A percentile compares a stretch with the other conserved stretches of the same genome.
Conservation (phyloP, 169 alveolate genomes). For the Eimeria maxima region DNA sequence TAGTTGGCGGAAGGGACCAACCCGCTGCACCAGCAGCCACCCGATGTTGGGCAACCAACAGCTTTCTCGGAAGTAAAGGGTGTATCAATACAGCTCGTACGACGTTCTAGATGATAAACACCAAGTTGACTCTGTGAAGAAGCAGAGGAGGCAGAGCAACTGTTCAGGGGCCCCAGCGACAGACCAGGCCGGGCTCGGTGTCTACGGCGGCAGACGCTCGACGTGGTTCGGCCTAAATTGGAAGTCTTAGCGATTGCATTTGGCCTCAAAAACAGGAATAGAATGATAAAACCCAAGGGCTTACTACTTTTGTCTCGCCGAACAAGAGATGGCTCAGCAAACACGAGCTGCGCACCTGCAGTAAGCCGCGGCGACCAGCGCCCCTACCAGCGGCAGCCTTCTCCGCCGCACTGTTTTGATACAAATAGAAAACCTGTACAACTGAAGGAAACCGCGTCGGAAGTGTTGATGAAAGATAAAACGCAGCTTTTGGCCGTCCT, state of each 20-base stretch:
- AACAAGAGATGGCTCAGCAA: not conserved
- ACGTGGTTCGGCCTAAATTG: not conserved
- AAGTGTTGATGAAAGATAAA: slow-evolving; percentile 40
- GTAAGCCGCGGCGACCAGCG: slow-evolving; percentile 72
- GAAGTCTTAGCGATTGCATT: not conserved
- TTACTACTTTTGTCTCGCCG: slow-evolving; percentile 27
- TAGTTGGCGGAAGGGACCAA: not conserved
- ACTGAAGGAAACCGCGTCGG: not conserved
- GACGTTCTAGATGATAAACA: not conserved
- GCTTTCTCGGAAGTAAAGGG: not conserved
- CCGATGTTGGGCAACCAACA: not conserved
- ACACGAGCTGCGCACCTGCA: slow-evolving; percentile 70
- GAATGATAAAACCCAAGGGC: slow-evolving; percentile 44
- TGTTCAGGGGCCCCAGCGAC: slow-evolving; percentile 14
- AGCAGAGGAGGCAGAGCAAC: not conserved
- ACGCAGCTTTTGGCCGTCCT: slow-evolving; percentile 54
- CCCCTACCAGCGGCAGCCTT: slow-evolving; percentile 66
- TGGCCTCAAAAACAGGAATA: not conserved
- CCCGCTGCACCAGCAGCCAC: not conserved
- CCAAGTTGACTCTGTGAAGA: not conserved
- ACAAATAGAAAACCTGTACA: slow-evolving; percentile 50
- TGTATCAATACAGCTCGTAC: not conserved
- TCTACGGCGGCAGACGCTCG: slow-evolving; percentile 27
- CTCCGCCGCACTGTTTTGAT: slow-evolving; percentile 11
- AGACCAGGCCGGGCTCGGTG: slow-evolving; percentile 40